Evolutionary conservation across 1,139 yeast species (phyloP), one percentile per base, ranked within the genome.

Genomic region (Yamadazyma buinensis): DNA sequence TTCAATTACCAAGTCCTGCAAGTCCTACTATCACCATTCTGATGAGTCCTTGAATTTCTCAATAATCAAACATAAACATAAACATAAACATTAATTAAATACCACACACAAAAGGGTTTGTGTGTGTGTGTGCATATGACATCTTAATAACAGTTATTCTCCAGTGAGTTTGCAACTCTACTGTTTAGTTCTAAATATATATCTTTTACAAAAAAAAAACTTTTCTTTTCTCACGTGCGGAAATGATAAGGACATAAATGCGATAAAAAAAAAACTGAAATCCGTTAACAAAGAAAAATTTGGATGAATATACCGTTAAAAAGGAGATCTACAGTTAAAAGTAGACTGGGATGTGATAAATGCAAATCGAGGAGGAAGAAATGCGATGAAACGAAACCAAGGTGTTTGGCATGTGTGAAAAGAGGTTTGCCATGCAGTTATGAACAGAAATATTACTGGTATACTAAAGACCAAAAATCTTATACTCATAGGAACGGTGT

Each of bases 291-390:
- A n/a, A n/a, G n/a, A n/a, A n/a, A n/a, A n/a, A n/a, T n/a, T n/a
- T n/a, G n/a, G n/a, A n/a, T 12, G 6, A 9, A 10, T 4, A 22
- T 22, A 7, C 9, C n/a, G 25, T 11, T 11, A 23, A 33, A 23
- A 28, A 32, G 35, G 33, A 35, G 27, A 18, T 23, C 20, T 11
- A 15, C 13, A 2, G 21, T 23, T 2, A 27, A 32, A 12, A 44
- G 46, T 29, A 61, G 70, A 44, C 64, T 63, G 41, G 92, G 92
- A 0, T 83, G 90, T 52, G 55, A 77, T 30, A 78, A 85, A 0
- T 83, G 92, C 48, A 75, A 86, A 40, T 65, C 69, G 29, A 59
- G 90, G 27, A 81, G 81, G 63, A 83, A 82, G 55, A 75, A 84
- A 44, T 83, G 90, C 47, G 78, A 81, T 47, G 90, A 83, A 50